Evolutionary conservation across 768 basidiomycete genomes (phyloP), one percentile per base, ranked within the genome.

Genomic region (Boletus huronensis): DNA sequence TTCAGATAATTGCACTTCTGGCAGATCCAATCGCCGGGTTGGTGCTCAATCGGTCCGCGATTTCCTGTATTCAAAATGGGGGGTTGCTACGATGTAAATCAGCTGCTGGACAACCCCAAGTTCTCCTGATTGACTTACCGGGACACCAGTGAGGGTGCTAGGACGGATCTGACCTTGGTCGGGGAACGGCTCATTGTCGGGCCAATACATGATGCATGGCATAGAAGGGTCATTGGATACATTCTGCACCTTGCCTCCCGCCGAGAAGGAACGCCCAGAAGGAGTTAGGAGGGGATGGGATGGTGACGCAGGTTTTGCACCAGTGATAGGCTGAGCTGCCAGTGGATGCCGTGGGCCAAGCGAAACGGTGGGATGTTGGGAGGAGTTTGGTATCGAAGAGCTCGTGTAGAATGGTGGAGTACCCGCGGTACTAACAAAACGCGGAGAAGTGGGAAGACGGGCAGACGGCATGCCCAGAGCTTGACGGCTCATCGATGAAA

Each of bases 61-160:
- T 93, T 93, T 2, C 90, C 90, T 0, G 91, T 93, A 67, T 93
- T 93, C 59, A 93, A 74, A 63, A 93, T 93, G 52, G 90, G 91
- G 23, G 90, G 91, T 58, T 87, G 88, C 84, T 88, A 67, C 17
- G 25, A 35, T 5, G 46, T 29, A 38, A 28, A 57, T 55, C 32
- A 53, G 32, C n/a, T 8, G 50, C 29, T 3, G 36, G 40, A 35
- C n/a, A 53, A 48, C 45, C 36, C 41, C 38, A 34, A 34, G 10
- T 47, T 26, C 13, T 38, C 8, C 9, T 6, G 6, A 17, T 29
- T 14, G 23, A 63, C 80, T 57, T 64, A 87, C 87, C 48, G 82
- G 75, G 34, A 83, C 61, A 17, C 83, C 83, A 48, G 74, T 70
- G 17, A 85, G 70, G 21, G 65, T 76, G 55, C 73, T 77, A 0